Conservation (phyloP, 805 yeast species). For the Clavispora carvajalis region DNA sequence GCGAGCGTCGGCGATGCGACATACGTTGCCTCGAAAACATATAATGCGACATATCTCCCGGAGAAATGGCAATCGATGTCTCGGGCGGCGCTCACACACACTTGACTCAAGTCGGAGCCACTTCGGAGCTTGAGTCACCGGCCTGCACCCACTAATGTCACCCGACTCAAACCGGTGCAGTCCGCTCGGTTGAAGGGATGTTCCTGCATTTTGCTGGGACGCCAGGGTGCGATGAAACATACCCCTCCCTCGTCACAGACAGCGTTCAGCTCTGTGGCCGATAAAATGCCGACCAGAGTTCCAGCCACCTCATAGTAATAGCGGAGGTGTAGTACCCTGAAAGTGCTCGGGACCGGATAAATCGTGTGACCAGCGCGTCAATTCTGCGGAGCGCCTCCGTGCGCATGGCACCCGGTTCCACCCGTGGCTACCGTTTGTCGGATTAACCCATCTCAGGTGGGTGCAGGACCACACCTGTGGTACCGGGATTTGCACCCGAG, state of each 20-base stretch:
- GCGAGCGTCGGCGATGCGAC: too few species aligned
- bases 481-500: conserved; percentile 10
- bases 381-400: not conserved
- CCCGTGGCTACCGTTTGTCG: conserved; percentile 7
- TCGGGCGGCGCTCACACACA: too few species aligned
- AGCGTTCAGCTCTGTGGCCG: not conserved
- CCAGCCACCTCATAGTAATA: too few species aligned
- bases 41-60: too few species aligned
- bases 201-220: conserved; percentile 3
- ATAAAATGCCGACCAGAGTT: too few species aligned
- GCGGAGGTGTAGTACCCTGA: too few species aligned
- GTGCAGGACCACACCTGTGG: conserved; percentile 1
- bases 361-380: not conserved
- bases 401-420: conserved; percentile 5
- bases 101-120: conserved; percentile 1
- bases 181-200: conserved; percentile 4
- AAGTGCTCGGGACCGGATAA: too few species aligned
- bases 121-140: not conserved
- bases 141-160: not conserved
- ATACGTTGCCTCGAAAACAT: too few species aligned
- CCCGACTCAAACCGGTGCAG: conserved; percentile 1
- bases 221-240: not conserved
- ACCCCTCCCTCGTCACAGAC: conserved; percentile 1
- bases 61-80: too few species aligned
- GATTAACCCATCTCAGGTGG: conserved; percentile 2